Evolutionary conservation across 305 asterid genomes (phyloP), one percentile per base, ranked within the genome.

Genomic region (Striga hermonthica): DNA sequence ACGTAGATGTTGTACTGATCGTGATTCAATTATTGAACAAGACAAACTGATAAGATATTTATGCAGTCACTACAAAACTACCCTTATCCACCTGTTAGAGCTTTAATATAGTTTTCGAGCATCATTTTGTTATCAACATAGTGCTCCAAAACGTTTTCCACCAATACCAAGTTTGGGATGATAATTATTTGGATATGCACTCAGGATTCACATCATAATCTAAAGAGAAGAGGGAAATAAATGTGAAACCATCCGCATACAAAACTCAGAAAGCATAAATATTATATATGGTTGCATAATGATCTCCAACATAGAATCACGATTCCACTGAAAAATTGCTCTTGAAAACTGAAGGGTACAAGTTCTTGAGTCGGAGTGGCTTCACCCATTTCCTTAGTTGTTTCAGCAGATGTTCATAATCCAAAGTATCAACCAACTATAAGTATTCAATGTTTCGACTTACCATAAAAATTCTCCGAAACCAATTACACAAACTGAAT

Each of bases 1-100:
- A 31, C 40, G 44, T 38, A 15, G 62, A 44, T 34, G 37, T 41
- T 45, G 65, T 57, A 57, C 4, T 45, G 56, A 54, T 22, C 12
- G 31, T 22, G 31, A 22, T 45, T 45, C 12, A 45, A 45, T 45
- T 45, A 14, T n/a, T 45, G 50, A 44, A 9, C 50, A 9, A 43
- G 48, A 43, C 1, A 7, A 43, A 2, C 50, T 13, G 28, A 48
- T 49, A 49, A 39, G 44, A 39, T 22, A 22, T 22, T 22, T 22
- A 22, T 22, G 31, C 31, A 22, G 31, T 22, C 31, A 2, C 31
- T 22, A 22, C 31, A 22, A 22, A 22, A 22, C 31, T 22, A 22
- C 31, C 31, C 31, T 22, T 22, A 22, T 22, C 31, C 31, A 22
- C 31, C 1, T 1, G 31, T 22, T 22, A 22, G 1, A 22, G 31